Conservation (phyloP, 179 eudicot species). For the Silene coronaria region DNA sequence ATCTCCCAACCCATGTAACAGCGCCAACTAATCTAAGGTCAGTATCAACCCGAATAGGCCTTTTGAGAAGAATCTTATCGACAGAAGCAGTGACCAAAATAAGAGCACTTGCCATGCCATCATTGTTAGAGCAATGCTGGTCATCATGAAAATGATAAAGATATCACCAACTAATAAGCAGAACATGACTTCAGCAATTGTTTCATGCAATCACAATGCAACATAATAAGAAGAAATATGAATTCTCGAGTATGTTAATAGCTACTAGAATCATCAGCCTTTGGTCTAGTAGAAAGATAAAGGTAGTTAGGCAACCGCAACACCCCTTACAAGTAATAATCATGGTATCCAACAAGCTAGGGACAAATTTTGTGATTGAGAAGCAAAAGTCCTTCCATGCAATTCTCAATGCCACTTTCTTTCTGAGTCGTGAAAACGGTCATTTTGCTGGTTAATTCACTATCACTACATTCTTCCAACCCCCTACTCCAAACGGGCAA, state of each 20-base stretch:
- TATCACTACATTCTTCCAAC: background rate
- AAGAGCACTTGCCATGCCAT: slow-evolving; percentile 62
- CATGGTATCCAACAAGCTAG: too few species aligned
- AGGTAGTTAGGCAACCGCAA: too few species aligned
- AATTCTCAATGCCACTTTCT: background rate
- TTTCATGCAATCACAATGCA: background rate
- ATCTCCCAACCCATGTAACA: slow-evolving; percentile 93
- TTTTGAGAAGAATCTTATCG: slow-evolving; percentile 85
- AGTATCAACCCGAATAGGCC: slow-evolving; percentile 66
- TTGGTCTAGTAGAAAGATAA: background rate
- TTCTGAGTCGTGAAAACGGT: background rate
- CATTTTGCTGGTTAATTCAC: background rate
- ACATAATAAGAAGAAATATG: background rate
- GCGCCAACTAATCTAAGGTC: slow-evolving; percentile 79
- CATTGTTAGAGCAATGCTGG: slow-evolving; percentile 72
- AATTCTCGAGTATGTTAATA: background rate
- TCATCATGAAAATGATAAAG: slow-evolving; percentile 18
- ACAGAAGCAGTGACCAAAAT: slow-evolving; percentile 93
- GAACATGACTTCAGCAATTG: background rate
- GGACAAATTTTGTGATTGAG: too few species aligned
- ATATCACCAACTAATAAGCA: background rate
- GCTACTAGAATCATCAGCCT: background rate
- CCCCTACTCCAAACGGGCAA: background rate
- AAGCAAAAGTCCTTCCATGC: background rate
- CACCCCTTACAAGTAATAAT: too few species aligned